Evolutionary conservation across 257 asterid species (phyloP).

Genomic region (Solanum pennellii): DNA sequence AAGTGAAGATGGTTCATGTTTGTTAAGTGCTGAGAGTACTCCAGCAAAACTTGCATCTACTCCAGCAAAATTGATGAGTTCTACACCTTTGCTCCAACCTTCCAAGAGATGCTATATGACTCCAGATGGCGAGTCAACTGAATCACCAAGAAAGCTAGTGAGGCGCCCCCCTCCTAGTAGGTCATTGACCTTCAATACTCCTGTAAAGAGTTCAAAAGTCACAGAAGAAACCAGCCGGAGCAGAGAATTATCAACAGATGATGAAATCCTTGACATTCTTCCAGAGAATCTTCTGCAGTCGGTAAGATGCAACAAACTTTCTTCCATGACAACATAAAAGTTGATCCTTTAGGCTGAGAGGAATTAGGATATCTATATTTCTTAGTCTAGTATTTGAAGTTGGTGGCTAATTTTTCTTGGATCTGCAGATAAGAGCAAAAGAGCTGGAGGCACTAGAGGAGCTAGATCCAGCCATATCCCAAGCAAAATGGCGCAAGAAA

Average conservation of each 20-base stretch:
- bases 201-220: constrained; percentile 33
- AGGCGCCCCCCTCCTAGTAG: constrained; percentile 61
- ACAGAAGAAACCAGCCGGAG: constrained; percentile 12
- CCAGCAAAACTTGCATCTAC: constrained; percentile 38
- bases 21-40: constrained; percentile 21
- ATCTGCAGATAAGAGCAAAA: constrained; percentile 58
- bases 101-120: constrained; percentile 66
- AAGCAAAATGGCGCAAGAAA: constrained; percentile 54
- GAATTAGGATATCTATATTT: neutral
- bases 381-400: neutral
- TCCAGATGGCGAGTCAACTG: constrained; percentile 38
- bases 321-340: neutral
- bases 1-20: neutral
- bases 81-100: constrained; percentile 53
- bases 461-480: constrained; percentile 77
- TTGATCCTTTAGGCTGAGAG: neutral
- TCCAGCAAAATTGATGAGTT: constrained; percentile 47
- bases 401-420: neutral
- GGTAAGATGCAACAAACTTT: constrained; percentile 21
- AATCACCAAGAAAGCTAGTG: constrained; percentile 36
- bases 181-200: constrained; percentile 66
- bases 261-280: constrained; percentile 42
- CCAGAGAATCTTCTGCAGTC: constrained; percentile 51
- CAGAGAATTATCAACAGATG: constrained; percentile 11
- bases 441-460: constrained; percentile 43